Base-by-base conservation (phyloP, 169 alveolate genomes). In the Cryptosporidium xiaoi region DNA sequence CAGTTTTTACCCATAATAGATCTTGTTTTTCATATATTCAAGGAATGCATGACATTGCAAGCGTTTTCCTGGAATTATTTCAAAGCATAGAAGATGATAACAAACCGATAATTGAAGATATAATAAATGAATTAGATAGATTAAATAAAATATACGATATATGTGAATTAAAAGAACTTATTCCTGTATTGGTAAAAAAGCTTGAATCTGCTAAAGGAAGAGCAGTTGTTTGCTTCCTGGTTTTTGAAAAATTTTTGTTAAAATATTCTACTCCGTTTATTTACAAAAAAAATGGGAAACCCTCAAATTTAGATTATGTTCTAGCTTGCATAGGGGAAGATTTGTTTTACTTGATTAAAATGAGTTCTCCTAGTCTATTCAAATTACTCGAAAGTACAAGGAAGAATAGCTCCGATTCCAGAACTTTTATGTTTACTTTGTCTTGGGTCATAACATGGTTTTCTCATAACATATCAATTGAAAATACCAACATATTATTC, bases 391-490 rank as follows among this genome's bases (percentile, higher is more conserved):
- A 34, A 34, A 18, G 40, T 13, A 48, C 50, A 18, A 46, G 31
- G 48, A 62, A 56, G 36, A 29, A 46, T 6, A 91, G 66, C 1
- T 18, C 67, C n/a, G 64, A 82, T 44, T 48, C 90, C 33, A 87
- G 20, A 20, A 51, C 64, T 10, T 94, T 92, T 6, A 93, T 92
- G 58, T 93, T 93, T 62, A 71, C 91, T 24, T 83, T 93, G 44
- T 83, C 93, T n/a, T 93, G 95, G 95, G 46, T 93, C 4, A 65
- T 93, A 8, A 93, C 94, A 8, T 93, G 93, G 93, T 91, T 93
- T 56, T 64, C 94, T 13, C 95, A 93, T 58, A 90, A 91, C 68
- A 51, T 93, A 7, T 46, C 87, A 10, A 18, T 40, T 18, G 55
- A 40, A 44, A 6, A 48, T 7, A 44, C 29, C 8, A 40, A 62